These are phyloP conservation scores for Funneliformis mosseae DNA, from an alignment of 192 early-diverging fungal genomes.

Conservation along the genomic window DNA sequence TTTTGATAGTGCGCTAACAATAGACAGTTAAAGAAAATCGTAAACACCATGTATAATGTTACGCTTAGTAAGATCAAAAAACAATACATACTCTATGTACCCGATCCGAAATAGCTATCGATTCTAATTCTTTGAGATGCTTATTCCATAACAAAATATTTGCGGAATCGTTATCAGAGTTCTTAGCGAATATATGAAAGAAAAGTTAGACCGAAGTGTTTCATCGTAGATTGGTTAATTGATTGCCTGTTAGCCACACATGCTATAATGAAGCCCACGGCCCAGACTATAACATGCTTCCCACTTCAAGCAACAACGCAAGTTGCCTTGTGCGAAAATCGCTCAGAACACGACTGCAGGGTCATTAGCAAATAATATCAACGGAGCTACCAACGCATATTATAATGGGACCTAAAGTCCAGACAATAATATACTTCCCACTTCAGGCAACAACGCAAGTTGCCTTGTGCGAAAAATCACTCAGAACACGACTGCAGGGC, in stretches of 20 bases:
- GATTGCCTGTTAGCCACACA: not conserved
- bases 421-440: constrained; percentile 25
- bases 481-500: constrained; percentile 32
- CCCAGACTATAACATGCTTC: constrained; percentile 17
- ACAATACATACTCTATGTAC: not conserved
- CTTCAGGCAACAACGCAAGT: constrained; percentile 18
- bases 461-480: constrained; percentile 29
- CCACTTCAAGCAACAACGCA: not conserved
- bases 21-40: not conserved
- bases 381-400: constrained; percentile 14
- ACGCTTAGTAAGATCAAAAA: not conserved
- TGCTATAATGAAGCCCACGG: not conserved
- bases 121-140: not conserved
- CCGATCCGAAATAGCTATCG: not conserved
- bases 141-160: not conserved
- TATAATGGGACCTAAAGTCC: constrained; percentile 15
- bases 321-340: constrained; percentile 26
- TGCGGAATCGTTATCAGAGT: not conserved
- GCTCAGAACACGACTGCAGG: constrained; percentile 18
- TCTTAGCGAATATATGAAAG: not conserved
- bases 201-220: not conserved
- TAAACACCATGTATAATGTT: not conserved
- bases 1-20: not conserved
- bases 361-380: constrained; percentile 16
- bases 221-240: not conserved